Conservation (phyloP, 1,284 basidiomycete species). For the Exobasidium rhododendri region DNA sequence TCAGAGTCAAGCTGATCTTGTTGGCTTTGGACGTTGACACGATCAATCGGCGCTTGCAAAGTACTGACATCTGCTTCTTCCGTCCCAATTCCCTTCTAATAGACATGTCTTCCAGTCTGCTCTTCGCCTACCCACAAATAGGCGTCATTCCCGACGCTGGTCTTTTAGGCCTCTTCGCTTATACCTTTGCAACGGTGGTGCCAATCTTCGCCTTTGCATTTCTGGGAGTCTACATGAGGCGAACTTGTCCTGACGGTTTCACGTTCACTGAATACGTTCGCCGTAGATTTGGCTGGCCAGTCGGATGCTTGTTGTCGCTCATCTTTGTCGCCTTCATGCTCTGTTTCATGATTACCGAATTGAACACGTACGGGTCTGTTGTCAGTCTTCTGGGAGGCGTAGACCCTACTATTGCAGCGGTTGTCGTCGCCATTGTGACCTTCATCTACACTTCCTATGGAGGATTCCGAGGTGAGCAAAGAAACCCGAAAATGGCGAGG, state of each 20-base stretch:
- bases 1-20: not conserved
- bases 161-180: slow-evolving; percentile 47
- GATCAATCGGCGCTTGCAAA: too few relatives aligned
- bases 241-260: slow-evolving; percentile 52
- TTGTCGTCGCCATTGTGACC: slow-evolving; percentile 49
- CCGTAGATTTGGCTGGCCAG: slow-evolving; percentile 50
- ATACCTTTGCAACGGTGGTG: slow-evolving; percentile 48
- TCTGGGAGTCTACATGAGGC: slow-evolving; percentile 52
- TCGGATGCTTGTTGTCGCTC: slow-evolving; percentile 46
- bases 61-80: slow-evolving; percentile 9
- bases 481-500: too few relatives aligned
- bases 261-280: slow-evolving; percentile 53
- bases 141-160: slow-evolving; percentile 52
- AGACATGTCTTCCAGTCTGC: slow-evolving; percentile 54
- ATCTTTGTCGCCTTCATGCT: slow-evolving; percentile 55
- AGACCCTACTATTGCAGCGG: slow-evolving; percentile 48
- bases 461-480: slow-evolving; percentile 40
- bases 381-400: slow-evolving; percentile 40
- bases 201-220: slow-evolving; percentile 53
- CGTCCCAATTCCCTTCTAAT: too few relatives aligned
- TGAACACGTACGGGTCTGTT: slow-evolving; percentile 53
- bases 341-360: slow-evolving; percentile 54
- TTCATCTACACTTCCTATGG: slow-evolving; percentile 55
- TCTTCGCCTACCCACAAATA: slow-evolving; percentile 53
- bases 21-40: not conserved